These are phyloP conservation scores for Calonectria naviculata DNA, from an alignment of 2,329 filamentous ascomycete genomes.

Conservation along the genomic window DNA sequence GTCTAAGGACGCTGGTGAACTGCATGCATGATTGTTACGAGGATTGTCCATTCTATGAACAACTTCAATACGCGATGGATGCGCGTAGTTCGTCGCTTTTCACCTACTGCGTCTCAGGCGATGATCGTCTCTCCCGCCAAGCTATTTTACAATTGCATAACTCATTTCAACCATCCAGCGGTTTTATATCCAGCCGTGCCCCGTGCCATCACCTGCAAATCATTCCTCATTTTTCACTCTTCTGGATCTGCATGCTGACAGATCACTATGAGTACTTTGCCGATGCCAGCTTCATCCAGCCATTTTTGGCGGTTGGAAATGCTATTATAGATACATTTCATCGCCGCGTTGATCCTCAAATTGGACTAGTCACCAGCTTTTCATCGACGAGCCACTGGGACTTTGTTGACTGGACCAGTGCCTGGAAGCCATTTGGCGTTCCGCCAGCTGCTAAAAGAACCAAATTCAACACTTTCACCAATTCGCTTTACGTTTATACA, in stretches of 20 bases:
- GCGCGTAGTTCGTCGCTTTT: constrained; percentile 43
- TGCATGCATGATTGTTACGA: constrained; percentile 46
- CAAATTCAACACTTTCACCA: constrained; percentile 40
- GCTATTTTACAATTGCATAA: constrained; percentile 41
- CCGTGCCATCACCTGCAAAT: constrained; percentile 47
- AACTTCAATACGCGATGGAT: constrained; percentile 47
- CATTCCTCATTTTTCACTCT: constrained; percentile 50
- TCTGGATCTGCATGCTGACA: constrained; percentile 47
- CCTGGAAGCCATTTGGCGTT: constrained; percentile 46
- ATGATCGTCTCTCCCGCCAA: constrained; percentile 44
- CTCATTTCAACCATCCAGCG: constrained; percentile 32
- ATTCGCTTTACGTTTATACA: constrained; percentile 49
- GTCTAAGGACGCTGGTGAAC: constrained; percentile 32
- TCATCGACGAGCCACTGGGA: constrained; percentile 41
- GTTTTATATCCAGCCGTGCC: constrained; percentile 46
- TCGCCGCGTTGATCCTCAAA: neutral
- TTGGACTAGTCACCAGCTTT: constrained; percentile 1
- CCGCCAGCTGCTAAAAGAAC: constrained; percentile 47
- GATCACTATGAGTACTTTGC: constrained; percentile 49
- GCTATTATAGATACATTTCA: constrained; percentile 45
- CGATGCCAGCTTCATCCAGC: constrained; percentile 39
- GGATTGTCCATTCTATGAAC: constrained; percentile 49
- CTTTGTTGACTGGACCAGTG: constrained; percentile 47
- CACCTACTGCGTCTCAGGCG: constrained; percentile 42
- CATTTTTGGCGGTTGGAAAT: constrained; percentile 44